Base-by-base conservation (phyloP, 257 asterid genomes). In the Echites panduratus region DNA sequence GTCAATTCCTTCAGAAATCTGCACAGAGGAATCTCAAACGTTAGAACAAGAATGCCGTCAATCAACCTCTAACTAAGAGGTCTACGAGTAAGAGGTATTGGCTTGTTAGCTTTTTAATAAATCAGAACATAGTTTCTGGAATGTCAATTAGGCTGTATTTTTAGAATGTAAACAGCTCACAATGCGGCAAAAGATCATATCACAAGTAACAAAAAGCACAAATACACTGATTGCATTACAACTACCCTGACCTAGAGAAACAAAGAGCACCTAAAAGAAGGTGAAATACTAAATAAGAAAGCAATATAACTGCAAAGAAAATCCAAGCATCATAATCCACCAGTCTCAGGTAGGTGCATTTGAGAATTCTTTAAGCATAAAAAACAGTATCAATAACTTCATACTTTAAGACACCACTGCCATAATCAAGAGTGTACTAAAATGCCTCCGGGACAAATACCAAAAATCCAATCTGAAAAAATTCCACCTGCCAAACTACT, bases 1-100 rank as follows among this genome's bases (percentile, higher is more conserved):
- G 84, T 95, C 99, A 79, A 95, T 86, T 79, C 99, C 99, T 92
- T 95, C 99, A 61, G 99, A 92, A 75, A 90, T 95, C 99, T 94
- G 86, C 85, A 86, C 54, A 75, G 11, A 70, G 70, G 49, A 48
- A 70, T 27, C 50, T 53, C 63, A 77, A 73, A 63, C 43, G 77
- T 52, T 27, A 69, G 68, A 35, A 63, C 22, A n/a, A 38, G 29
- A 32, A 38, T 63, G n/a, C 13, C 3, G 5, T 59, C 5, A 32
- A 59, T 59, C 11, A 2, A 10, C 11, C 32, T 26, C 16, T 57
- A 4, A 24, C 17, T 11, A 53, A 20, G 59, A 13, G 20, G 9
- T 20, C 41, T 3, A 12, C 22, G 40, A 4, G 40, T 20, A 56
- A 22, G 41, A 12, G 4, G 3, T 26, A 27, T 26, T 11, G 20